Evolutionary conservation across 768 basidiomycete species (phyloP).

Genomic region (Boletus edulis): DNA sequence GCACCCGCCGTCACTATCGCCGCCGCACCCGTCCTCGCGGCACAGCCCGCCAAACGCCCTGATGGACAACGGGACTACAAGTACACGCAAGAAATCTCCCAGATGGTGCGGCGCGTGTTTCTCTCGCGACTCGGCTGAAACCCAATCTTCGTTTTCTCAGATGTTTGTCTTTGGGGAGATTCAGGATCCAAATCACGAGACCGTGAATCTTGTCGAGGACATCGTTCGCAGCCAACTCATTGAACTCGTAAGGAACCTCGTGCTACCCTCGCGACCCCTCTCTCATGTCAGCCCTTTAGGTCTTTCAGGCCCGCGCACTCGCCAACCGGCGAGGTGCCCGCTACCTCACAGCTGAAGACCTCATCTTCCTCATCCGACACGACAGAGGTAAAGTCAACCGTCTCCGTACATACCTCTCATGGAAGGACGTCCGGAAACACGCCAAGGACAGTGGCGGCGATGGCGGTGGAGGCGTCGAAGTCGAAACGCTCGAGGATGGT

Average conservation of each 20-base stretch:
- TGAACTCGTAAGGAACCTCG: slow-evolving; percentile 59
- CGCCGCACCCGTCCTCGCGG: slow-evolving; percentile 3
- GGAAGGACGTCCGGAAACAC: slow-evolving; percentile 96
- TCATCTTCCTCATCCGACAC: slow-evolving; percentile 94
- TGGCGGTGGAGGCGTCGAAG: slow-evolving; percentile 76
- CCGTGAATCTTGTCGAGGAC: slow-evolving; percentile 93
- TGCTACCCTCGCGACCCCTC: background rate
- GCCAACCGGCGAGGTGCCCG: slow-evolving; percentile 82
- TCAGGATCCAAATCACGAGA: slow-evolving; percentile 82
- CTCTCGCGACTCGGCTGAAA: background rate
- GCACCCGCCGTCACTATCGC: slow-evolving; percentile 6
- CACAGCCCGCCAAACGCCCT: slow-evolving; percentile 14
- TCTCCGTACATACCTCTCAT: slow-evolving; percentile 87
- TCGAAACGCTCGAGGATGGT: slow-evolving; percentile 81
- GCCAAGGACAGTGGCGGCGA: slow-evolving; percentile 89
- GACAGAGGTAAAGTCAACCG: slow-evolving; percentile 94
- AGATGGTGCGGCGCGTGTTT: slow-evolving; percentile 61
- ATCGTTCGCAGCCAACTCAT: slow-evolving; percentile 89
- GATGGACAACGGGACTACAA: slow-evolving; percentile 65
- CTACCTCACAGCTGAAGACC: slow-evolving; percentile 87
- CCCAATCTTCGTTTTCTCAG: slow-evolving; percentile 34
- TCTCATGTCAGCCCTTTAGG: slow-evolving; percentile 41
- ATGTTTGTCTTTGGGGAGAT: slow-evolving; percentile 99
- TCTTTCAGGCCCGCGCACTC: slow-evolving; percentile 83
- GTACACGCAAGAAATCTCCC: slow-evolving; percentile 88